phyloP scores from a whole-genome alignment of 2,329 filamentous ascomycete genomes.

The Penicillium brevicompactum region DNA sequence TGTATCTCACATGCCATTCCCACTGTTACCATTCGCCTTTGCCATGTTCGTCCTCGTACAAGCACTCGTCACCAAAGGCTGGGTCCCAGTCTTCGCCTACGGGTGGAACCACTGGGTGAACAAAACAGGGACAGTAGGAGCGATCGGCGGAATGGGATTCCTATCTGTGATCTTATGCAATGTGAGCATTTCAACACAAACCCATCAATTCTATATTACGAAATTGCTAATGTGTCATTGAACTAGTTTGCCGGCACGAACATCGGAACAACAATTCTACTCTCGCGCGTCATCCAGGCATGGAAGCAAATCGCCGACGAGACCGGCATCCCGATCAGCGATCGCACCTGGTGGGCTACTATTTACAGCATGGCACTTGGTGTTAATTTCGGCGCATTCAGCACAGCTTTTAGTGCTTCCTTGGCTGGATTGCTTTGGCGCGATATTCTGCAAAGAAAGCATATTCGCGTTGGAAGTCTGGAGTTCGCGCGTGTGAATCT shows the following conservation, averaged over 20 bases:
- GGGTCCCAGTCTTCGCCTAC: slow-evolving; percentile 72
- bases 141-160: slow-evolving; percentile 73
- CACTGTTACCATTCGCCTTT: slow-evolving; percentile 71
- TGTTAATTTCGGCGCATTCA: slow-evolving; percentile 75
- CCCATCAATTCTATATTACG: neutral
- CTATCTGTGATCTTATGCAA: slow-evolving; percentile 72
- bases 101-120: slow-evolving; percentile 74
- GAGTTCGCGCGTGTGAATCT: slow-evolving; percentile 71
- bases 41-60: slow-evolving; percentile 76
- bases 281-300: slow-evolving; percentile 69
- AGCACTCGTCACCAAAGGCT: slow-evolving; percentile 71
- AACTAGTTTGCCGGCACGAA: slow-evolving; percentile 73
- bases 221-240: slow-evolving; percentile 10
- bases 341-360: slow-evolving; percentile 72
- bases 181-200: slow-evolving; percentile 53
- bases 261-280: slow-evolving; percentile 73
- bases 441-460: slow-evolving; percentile 68
- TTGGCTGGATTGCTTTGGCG: slow-evolving; percentile 72
- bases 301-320: slow-evolving; percentile 63
- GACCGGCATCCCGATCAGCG: slow-evolving; percentile 54
- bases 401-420: slow-evolving; percentile 70
- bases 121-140: slow-evolving; percentile 69
- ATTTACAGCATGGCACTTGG: slow-evolving; percentile 75
- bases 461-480: slow-evolving; percentile 64
- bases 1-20: slow-evolving; percentile 65